Evolutionary conservation across 1,284 basidiomycete species (phyloP).

Genomic region (Phellopilus nigrolimitatus): DNA sequence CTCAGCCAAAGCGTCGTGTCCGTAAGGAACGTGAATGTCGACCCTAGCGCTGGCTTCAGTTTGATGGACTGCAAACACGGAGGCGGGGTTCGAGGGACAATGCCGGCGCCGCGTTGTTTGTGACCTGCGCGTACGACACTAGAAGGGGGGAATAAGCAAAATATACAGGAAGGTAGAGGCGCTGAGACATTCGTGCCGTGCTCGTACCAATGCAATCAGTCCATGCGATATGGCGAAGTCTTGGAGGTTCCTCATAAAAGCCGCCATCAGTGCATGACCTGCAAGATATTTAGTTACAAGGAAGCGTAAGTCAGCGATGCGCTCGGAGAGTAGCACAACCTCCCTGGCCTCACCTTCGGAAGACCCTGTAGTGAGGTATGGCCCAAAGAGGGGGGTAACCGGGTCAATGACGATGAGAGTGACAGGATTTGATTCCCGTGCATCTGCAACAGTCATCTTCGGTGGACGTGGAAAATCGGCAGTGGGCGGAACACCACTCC

Average conservation of each 20-base stretch:
- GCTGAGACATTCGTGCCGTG: slow-evolving; percentile 5
- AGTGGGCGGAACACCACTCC: too few species aligned
- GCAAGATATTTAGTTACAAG: background rate
- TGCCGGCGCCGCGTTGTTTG: slow-evolving; percentile 40
- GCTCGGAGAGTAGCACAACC: background rate
- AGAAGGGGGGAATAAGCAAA: slow-evolving; percentile 11
- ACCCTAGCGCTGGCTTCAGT: slow-evolving; percentile 67
- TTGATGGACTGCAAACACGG: slow-evolving; percentile 36
- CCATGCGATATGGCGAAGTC: slow-evolving; percentile 41
- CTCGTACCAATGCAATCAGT: slow-evolving; percentile 48
- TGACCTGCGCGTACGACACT: slow-evolving; percentile 31
- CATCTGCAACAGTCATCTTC: slow-evolving; percentile 15
- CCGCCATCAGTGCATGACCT: slow-evolving; percentile 70
- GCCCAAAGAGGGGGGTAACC: slow-evolving; percentile 61
- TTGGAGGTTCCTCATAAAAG: slow-evolving; percentile 63
- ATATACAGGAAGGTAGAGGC: too few species aligned
- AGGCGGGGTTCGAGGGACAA: slow-evolving; percentile 33
- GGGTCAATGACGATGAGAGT: slow-evolving; percentile 60
- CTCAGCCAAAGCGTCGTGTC: slow-evolving; percentile 70
- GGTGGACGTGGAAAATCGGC: too few species aligned
- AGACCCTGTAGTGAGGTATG: slow-evolving; percentile 57
- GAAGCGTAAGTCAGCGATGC: background rate
- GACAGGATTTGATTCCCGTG: slow-evolving; percentile 21
- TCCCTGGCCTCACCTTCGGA: slow-evolving; percentile 44
- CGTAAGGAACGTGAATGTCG: slow-evolving; percentile 66